Conservation (phyloP, 2,329 filamentous ascomycete species). For the Pyrenochaeta sp. region DNA sequence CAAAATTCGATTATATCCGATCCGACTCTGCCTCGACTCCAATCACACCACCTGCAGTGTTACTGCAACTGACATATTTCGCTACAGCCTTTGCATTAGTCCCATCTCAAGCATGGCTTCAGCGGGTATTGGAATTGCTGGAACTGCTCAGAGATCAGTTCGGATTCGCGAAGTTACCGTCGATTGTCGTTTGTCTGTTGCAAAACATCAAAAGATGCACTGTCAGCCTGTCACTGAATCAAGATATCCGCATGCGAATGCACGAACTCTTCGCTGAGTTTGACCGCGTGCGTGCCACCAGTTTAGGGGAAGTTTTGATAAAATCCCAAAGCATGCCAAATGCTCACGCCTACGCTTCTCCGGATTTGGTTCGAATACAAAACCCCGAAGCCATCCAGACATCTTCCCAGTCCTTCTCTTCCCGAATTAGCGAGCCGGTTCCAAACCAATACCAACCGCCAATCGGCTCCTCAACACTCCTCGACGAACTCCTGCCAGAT, state of each 20-base stretch:
- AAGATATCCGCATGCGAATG: constrained; percentile 18
- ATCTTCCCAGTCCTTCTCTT: constrained; percentile 16
- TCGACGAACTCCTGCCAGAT: constrained; percentile 32
- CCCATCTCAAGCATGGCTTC: constrained; percentile 29
- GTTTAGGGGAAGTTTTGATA: not conserved
- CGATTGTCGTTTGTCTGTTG: constrained; percentile 33
- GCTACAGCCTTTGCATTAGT: constrained; percentile 28
- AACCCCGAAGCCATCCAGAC: constrained; percentile 19
- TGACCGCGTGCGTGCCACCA: constrained; percentile 12
- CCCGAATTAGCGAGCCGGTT: constrained; percentile 7
- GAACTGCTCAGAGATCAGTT: constrained; percentile 30
- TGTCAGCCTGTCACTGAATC: constrained; percentile 19
- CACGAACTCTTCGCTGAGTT: constrained; percentile 21
- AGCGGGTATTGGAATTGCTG: constrained; percentile 30
- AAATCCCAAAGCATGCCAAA: constrained; percentile 1
- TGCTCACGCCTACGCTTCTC: constrained; percentile 2
- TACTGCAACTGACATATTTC: constrained; percentile 39
- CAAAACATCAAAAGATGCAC: constrained; percentile 24
- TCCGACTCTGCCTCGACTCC: constrained; percentile 26
- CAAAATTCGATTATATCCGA: constrained; percentile 33
- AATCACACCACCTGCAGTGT: constrained; percentile 34
- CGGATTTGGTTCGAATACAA: constrained; percentile 6
- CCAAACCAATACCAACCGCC: constrained; percentile 7
- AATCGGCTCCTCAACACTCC: constrained; percentile 17
- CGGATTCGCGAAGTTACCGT: constrained; percentile 34